Base-by-base conservation (phyloP, 2,329 filamentous ascomycete species). In the Colletotrichum limetticola region DNA sequence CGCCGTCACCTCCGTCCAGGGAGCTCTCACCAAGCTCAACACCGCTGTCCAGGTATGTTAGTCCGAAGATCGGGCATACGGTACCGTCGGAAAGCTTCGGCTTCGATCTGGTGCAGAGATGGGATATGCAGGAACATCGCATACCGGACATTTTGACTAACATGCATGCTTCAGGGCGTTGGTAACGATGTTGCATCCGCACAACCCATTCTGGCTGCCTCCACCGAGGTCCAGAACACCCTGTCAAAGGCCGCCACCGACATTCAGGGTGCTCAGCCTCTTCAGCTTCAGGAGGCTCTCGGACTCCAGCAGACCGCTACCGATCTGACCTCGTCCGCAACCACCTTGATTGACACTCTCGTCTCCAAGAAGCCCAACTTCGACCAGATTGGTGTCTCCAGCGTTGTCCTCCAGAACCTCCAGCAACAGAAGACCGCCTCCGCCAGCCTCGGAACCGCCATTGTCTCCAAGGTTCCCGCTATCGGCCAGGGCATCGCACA, bases 1-100 rank as follows among this genome's bases (percentile, higher is more conserved):
- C 30, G 83, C 85, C 74, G 90, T 91, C 49, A 91, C 86, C 80
- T 87, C 87, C n/a, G 83, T 88, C 64, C 91, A 90, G 82, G 75
- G 76, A 64, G 90, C 91, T 80, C 83, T 92, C 7, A 91, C 91
- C 81, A 86, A 90, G 73, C 80, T 86, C 61, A 82, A 82, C 68
- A 76, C 73, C 19, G 76, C 78, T 6, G 69, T 77, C 6, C 64
- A 73, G 71, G 71, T 73, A 57, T 11, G 71, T 61, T 2, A 14
- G 22, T 61, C 60, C 19, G 12, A 61, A 22, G 5, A 22, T 22
- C 26, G 55, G 55, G 22, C 46, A 26, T 57, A 12, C 2, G 8
- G 5, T 6, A 5, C 7, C 2, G 32, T 5, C 24, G 70, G 22
- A 52, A 22, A 14, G 32, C 46, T 8, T 19, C 16, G 30, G 26